phyloP scores from a whole-genome alignment of 306 rosid species.

The Quercus parvula region DNA sequence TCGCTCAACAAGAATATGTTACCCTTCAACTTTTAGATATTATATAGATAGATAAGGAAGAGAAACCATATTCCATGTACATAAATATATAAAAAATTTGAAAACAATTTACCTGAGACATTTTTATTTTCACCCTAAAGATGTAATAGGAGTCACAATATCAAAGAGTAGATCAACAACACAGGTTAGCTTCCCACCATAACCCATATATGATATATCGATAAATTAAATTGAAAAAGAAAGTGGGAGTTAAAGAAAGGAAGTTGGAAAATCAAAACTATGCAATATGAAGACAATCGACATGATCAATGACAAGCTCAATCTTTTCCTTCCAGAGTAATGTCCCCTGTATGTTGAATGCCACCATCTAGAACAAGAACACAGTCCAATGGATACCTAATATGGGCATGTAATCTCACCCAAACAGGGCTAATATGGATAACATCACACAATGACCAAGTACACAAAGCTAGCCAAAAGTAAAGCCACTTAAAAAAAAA shows the following conservation, averaged over 20 bases:
- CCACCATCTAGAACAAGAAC: conserved; percentile 80
- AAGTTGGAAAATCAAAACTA: not conserved
- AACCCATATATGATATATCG: too few species aligned
- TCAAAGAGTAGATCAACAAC: not conserved
- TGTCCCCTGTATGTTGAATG: conserved; percentile 97
- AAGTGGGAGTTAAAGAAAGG: too few species aligned
- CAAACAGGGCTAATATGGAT: too few species aligned
- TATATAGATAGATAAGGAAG: too few species aligned
- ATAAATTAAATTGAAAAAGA: too few species aligned
- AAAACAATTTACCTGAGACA: conserved; percentile 5
- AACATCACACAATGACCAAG: not conserved
- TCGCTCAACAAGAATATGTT: too few species aligned
- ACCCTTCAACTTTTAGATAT: too few species aligned
- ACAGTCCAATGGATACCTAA: not conserved
- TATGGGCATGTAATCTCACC: too few species aligned
- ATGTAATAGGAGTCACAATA: not conserved
- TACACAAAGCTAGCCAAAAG: not conserved
- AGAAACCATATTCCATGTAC: not conserved
- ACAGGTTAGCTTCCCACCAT: not conserved
- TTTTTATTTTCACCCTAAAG: not conserved
- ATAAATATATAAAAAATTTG: conserved; percentile 11
- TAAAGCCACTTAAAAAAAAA: too few species aligned
- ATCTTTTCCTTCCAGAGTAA: conserved; percentile 90
- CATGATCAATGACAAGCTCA: conserved; percentile 94
- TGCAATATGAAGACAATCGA: conserved; percentile 22